phyloP scores from a whole-genome alignment of 2,329 filamentous ascomycete species.

The Endoconidiophora polonica region DNA sequence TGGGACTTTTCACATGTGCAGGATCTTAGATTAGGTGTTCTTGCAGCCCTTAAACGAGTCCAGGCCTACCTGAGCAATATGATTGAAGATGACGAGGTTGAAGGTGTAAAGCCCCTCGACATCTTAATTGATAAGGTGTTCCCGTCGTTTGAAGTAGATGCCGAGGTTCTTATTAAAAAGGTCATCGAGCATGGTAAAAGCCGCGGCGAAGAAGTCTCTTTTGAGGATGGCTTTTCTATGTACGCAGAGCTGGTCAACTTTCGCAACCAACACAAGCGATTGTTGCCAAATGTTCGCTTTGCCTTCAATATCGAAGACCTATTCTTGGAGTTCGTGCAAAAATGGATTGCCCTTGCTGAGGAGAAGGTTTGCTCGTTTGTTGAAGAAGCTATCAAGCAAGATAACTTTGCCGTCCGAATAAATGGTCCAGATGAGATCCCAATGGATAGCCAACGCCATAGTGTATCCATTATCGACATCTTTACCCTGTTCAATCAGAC shows the following conservation, averaged over 20 bases:
- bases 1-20: constrained; percentile 91
- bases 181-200: constrained; percentile 60
- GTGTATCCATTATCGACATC: constrained; percentile 80
- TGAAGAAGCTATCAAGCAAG: constrained; percentile 78
- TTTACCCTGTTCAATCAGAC: constrained; percentile 90
- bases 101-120: constrained; percentile 50
- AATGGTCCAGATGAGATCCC: constrained; percentile 45
- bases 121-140: constrained; percentile 72
- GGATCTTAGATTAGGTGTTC: constrained; percentile 69
- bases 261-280: constrained; percentile 60
- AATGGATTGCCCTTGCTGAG: constrained; percentile 77
- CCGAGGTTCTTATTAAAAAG: constrained; percentile 63
- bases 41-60: constrained; percentile 72
- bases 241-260: constrained; percentile 81
- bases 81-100: constrained; percentile 47
- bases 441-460: constrained; percentile 72
- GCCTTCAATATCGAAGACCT: constrained; percentile 76
- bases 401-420: constrained; percentile 62
- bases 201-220: constrained; percentile 56
- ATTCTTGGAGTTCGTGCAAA: constrained; percentile 85
- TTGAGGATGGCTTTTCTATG: constrained; percentile 86
- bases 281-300: constrained; percentile 58
- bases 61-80: constrained; percentile 74
- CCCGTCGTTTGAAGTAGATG: constrained; percentile 80
- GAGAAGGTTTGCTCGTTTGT: constrained; percentile 67